Conservation (phyloP, 345 rosid species). For the sweet orange (Citrus sinensis) region DNA sequence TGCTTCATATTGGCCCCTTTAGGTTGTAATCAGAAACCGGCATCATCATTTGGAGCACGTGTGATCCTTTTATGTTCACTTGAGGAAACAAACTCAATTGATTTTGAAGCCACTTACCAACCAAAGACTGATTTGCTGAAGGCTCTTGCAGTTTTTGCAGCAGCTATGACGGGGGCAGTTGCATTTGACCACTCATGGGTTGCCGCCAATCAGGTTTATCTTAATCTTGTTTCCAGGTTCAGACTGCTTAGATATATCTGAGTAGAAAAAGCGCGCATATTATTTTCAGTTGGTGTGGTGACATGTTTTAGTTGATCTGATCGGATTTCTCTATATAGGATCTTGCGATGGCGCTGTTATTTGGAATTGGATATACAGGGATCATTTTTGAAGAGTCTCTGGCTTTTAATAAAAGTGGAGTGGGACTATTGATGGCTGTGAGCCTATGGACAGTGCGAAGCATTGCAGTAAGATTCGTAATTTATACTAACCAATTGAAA, state of each 20-base stretch:
- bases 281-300: background rate
- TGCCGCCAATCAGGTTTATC: conserved; percentile 82
- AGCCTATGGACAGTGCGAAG: conserved; percentile 89
- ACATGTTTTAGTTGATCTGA: conserved; percentile 15
- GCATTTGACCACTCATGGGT: conserved; percentile 96
- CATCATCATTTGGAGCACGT: conserved; percentile 36
- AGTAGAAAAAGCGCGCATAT: background rate
- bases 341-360: conserved; percentile 89
- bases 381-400: conserved; percentile 91
- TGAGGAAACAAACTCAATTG: conserved; percentile 76
- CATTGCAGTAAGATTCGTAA: conserved; percentile 60
- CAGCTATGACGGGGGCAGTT: conserved; percentile 70
- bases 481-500: no score
- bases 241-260: background rate
- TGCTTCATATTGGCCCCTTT: no score
- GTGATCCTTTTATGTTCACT: conserved; percentile 77
- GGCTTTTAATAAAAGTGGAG: conserved; percentile 94
- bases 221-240: background rate
- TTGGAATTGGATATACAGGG: conserved; percentile 81
- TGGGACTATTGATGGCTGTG: conserved; percentile 94
- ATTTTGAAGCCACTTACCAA: conserved; percentile 64
- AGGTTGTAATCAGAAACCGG: no score
- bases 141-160: conserved; percentile 73
- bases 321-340: conserved; percentile 51
- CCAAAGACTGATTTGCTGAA: conserved; percentile 80